Percentiles rank a stretch among this genome's conserved stretches.
phyloP scores from a whole-genome alignment of 2,329 filamentous ascomycete species.

The Pseudohalonectria lignicola region DNA sequence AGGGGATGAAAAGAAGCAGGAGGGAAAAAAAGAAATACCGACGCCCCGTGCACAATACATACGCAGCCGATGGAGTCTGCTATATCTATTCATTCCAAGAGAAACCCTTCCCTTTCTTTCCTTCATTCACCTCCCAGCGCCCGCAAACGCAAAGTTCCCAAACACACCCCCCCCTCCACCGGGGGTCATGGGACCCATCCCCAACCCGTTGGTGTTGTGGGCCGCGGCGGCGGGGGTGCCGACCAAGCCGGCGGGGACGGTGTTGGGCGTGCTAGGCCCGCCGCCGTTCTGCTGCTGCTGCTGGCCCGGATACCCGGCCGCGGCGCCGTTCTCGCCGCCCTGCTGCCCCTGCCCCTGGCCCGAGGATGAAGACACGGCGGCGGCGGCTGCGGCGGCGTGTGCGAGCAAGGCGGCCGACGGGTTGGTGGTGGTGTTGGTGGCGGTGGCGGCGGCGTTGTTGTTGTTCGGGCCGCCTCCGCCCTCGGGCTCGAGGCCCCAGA shows the following conservation, averaged over 20 bases:
- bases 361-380: neutral
- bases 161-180: constrained; percentile 66
- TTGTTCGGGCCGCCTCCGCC: constrained; percentile 48
- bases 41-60: too few species aligned
- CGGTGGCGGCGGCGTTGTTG: too few species aligned
- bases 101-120: too few species aligned
- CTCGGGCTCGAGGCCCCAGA: constrained; percentile 68
- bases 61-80: too few species aligned
- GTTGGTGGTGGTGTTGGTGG: constrained; percentile 11
- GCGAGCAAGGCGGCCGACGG: constrained; percentile 19
- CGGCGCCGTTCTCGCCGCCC: constrained; percentile 16
- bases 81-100: too few species aligned
- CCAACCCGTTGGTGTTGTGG: constrained; percentile 44
- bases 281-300: constrained; percentile 27
- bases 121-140: too few species aligned
- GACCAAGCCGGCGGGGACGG: constrained; percentile 35
- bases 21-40: too few species aligned
- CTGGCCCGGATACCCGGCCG: constrained; percentile 18
- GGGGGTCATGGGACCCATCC: constrained; percentile 66
- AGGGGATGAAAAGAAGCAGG: too few species aligned
- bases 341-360: constrained; percentile 4
- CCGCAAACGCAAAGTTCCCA: constrained; percentile 59
- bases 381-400: constrained; percentile 1
- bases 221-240: constrained; percentile 60
- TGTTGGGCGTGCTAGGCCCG: constrained; percentile 52